Evolutionary conservation across 2,329 filamentous ascomycete genomes (phyloP).

Genomic region (Beauveria varroae): DNA sequence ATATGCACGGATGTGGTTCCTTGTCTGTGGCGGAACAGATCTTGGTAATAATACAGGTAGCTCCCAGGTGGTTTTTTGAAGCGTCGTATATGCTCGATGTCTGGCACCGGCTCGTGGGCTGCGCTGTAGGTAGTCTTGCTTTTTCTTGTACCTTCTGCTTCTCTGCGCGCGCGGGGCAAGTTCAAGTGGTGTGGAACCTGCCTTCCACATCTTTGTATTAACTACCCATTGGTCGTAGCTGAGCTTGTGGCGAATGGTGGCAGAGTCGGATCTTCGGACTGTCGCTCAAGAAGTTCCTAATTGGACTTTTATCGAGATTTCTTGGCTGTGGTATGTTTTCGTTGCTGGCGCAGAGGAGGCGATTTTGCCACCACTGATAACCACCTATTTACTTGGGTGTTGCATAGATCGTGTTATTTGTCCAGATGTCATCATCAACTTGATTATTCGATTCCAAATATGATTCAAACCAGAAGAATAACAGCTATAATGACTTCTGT

Average conservation of each 20-base stretch:
- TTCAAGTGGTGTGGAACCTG: conserved; percentile 3
- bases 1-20: not conserved
- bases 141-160: not conserved
- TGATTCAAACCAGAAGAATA: not conserved
- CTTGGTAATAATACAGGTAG: not conserved
- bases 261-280: not conserved
- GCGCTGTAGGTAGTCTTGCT: not conserved
- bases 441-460: too few relatives aligned
- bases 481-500: not conserved
- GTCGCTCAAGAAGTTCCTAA: not conserved
- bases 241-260: not conserved
- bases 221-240: not conserved
- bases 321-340: not conserved
- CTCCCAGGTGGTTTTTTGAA: not conserved
- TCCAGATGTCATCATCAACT: too few relatives aligned
- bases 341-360: not conserved
- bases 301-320: not conserved
- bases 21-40: not conserved
- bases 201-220: not conserved
- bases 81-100: not conserved
- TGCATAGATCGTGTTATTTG: not conserved
- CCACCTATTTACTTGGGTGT: not conserved
- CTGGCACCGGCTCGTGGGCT: not conserved
- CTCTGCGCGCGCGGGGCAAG: not conserved
- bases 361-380: not conserved